A percentile compares a stretch with the other conserved stretches of the same genome.
Conservation (phyloP, 164 flowering plant species). For the Piper betle region DNA sequence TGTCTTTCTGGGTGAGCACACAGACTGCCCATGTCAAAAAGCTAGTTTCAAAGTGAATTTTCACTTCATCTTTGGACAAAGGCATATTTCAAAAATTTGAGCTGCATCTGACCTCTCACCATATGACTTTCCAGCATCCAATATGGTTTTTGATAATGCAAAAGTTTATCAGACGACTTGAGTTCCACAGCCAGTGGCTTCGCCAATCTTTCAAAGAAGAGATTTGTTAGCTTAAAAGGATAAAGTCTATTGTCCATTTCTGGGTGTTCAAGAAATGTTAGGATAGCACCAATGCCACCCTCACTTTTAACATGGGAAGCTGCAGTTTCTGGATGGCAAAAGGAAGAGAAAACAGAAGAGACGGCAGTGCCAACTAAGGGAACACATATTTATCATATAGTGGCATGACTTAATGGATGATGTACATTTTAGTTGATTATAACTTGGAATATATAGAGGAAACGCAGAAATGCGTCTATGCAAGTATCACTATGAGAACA, state of each 20-base stretch:
- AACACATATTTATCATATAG: no score
- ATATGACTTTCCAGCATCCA: slow-evolving; percentile 16
- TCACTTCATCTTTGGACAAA: slow-evolving; percentile 34
- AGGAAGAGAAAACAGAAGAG: not conserved
- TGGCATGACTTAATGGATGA: no score
- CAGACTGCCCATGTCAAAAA: slow-evolving; percentile 28
- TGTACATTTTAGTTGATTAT: no score
- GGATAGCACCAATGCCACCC: slow-evolving; percentile 25
- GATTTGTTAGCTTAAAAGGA: slow-evolving; percentile 29
- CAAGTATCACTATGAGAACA: not conserved
- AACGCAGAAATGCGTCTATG: no score
- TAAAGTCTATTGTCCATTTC: slow-evolving; percentile 28
- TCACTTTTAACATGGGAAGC: slow-evolving; percentile 27
- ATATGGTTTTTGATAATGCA: slow-evolving; percentile 25
- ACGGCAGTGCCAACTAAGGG: not conserved
- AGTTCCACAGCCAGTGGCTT: slow-evolving; percentile 27
- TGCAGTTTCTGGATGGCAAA: slow-evolving; percentile 28
- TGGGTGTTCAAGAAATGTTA: slow-evolving; percentile 27
- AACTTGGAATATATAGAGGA: no score
- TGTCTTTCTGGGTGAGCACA: slow-evolving; percentile 16
- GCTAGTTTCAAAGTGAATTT: slow-evolving; percentile 23
- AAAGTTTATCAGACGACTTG: slow-evolving; percentile 21
- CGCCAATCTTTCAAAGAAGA: slow-evolving; percentile 33
- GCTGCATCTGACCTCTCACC: slow-evolving; percentile 42
- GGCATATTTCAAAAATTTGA: slow-evolving; percentile 40